phyloP scores from a whole-genome alignment of 768 basidiomycete genomes.

The Cytidiella melzeri region DNA sequence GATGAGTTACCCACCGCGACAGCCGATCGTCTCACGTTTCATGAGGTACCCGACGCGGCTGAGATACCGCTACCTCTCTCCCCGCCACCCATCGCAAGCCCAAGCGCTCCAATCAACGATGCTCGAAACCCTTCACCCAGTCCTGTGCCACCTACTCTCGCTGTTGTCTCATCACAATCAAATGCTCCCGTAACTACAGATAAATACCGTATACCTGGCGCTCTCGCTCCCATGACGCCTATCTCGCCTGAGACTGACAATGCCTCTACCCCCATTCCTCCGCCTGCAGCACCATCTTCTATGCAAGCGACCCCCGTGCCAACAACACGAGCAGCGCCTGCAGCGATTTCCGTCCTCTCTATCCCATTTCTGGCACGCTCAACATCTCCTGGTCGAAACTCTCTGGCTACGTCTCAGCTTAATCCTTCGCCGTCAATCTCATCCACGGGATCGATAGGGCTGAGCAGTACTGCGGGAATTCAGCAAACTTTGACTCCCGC shows the following conservation, averaged over 20 bases:
- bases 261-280: background rate
- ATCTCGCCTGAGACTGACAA: slow-evolving; percentile 5
- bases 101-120: background rate
- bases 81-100: background rate
- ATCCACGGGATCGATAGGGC: slow-evolving; percentile 13
- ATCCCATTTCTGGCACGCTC: slow-evolving; percentile 1
- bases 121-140: background rate
- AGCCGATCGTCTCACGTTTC: slow-evolving; percentile 19
- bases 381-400: background rate
- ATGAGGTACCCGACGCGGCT: slow-evolving; percentile 6
- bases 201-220: slow-evolving; percentile 1
- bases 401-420: slow-evolving; percentile 5
- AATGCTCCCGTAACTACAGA: background rate
- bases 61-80: background rate
- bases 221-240: slow-evolving; percentile 3
- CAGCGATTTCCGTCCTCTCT: slow-evolving; percentile 2
- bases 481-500: slow-evolving; percentile 22
- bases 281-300: slow-evolving; percentile 1
- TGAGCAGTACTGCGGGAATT: slow-evolving; percentile 21
- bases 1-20: slow-evolving; percentile 25
- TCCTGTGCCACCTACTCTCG: background rate
- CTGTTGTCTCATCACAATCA: background rate
- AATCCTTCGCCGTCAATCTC: slow-evolving; percentile 21
- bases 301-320: background rate
- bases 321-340: background rate